Conservation (phyloP, 495 filamentous ascomycete genomes). For the Aspergillus bertholletiae region DNA sequence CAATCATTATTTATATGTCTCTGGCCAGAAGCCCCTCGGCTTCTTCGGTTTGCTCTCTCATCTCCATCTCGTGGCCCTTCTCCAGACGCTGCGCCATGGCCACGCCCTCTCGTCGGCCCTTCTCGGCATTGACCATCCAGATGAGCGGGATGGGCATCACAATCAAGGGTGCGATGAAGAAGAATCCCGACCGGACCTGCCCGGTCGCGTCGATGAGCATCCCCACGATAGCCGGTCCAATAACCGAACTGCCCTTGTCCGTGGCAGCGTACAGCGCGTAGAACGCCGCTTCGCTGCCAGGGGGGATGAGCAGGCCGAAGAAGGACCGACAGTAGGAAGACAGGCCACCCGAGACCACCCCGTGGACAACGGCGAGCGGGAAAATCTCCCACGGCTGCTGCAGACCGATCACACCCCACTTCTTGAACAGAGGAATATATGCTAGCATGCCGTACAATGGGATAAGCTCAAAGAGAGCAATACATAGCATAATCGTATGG, state of each 20-base stretch:
- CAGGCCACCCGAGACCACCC: constrained; percentile 79
- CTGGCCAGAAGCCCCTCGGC: constrained; percentile 29
- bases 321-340: constrained; percentile 81
- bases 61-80: constrained; percentile 3
- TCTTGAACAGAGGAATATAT: constrained; percentile 71
- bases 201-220: constrained; percentile 77
- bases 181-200: constrained; percentile 81
- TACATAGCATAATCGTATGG: constrained; percentile 80
- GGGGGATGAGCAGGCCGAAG: constrained; percentile 81
- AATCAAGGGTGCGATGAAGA: constrained; percentile 78
- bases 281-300: constrained; percentile 88
- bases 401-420: constrained; percentile 72
- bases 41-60: constrained; percentile 18
- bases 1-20: constrained; percentile 3
- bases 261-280: constrained; percentile 92
- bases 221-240: constrained; percentile 85
- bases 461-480: constrained; percentile 79
- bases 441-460: constrained; percentile 82
- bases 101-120: constrained; percentile 67
- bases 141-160: constrained; percentile 74
- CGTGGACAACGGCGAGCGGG: constrained; percentile 77
- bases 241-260: constrained; percentile 85
- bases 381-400: constrained; percentile 93
- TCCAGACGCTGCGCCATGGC: constrained; percentile 59
- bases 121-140: constrained; percentile 74